Evolutionary conservation across 148 eudicot genomes (phyloP).

Genomic region (Dysphania ambrosioides): DNA sequence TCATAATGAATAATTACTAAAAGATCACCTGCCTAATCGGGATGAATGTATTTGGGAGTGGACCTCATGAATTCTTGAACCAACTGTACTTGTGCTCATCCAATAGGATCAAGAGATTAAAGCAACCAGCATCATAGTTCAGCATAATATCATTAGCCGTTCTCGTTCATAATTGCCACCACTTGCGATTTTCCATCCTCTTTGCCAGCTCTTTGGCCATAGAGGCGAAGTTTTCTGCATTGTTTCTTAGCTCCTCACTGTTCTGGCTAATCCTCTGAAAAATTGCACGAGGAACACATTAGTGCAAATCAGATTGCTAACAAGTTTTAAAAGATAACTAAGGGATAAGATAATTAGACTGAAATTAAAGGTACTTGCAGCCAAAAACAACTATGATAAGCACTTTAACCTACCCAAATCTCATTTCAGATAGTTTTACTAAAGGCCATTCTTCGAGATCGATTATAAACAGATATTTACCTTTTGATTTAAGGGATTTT

Average conservation of each 20-base stretch:
- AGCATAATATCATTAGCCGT: background rate
- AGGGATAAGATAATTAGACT: background rate
- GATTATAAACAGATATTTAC: background rate
- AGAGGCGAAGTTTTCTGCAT: slow-evolving; percentile 72
- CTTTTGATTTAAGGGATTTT: background rate
- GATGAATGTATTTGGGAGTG: background rate
- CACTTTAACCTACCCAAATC: background rate
- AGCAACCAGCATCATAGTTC: background rate
- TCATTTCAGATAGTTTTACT: background rate
- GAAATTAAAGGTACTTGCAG: background rate
- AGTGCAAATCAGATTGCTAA: background rate
- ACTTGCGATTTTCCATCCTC: slow-evolving; percentile 79
- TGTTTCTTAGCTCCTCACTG: slow-evolving; percentile 74
- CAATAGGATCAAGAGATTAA: background rate
- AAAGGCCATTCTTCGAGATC: background rate
- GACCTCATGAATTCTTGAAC: background rate
- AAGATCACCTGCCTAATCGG: background rate
- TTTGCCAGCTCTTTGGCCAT: slow-evolving; percentile 81
- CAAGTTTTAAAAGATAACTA: background rate
- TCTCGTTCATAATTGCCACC: slow-evolving; percentile 71
- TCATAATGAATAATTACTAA: background rate
- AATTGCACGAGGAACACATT: background rate
- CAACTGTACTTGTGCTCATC: background rate
- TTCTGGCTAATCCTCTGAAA: slow-evolving; percentile 61
- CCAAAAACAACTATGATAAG: background rate